A percentile compares a stretch with the other conserved stretches of the same genome.
phyloP scores from a whole-genome alignment of 148 eudicot species.

The Persicaria tinctoria region DNA sequence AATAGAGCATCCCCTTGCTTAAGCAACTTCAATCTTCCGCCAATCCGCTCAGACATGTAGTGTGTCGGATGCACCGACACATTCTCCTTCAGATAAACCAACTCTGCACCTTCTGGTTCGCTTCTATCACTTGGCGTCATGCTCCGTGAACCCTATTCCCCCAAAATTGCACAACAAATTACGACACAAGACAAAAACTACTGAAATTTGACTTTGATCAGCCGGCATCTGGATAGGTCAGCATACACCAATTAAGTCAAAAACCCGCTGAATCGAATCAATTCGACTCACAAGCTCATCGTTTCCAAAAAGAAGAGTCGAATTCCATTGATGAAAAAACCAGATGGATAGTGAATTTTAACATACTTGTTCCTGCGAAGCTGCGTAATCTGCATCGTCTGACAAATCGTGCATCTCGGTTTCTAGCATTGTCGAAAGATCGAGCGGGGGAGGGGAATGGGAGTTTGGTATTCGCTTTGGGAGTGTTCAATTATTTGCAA shows the following conservation, averaged over 20 bases:
- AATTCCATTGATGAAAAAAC: not conserved
- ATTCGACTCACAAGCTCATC: not conserved
- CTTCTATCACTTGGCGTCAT: constrained; percentile 42
- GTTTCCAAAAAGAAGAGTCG: not conserved
- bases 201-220: not conserved
- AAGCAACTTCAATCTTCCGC: constrained; percentile 79
- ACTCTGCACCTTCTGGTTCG: constrained; percentile 62
- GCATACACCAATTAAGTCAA: not conserved
- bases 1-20: constrained; percentile 59
- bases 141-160: constrained; percentile 31
- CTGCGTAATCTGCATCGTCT: constrained; percentile 53
- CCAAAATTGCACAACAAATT: not conserved
- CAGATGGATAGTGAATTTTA: not conserved
- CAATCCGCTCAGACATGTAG: constrained; percentile 76
- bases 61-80: constrained; percentile 96
- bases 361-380: constrained; percentile 42
- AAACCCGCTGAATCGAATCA: not conserved
- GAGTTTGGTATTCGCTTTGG: not conserved
- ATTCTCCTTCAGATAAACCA: constrained; percentile 70
- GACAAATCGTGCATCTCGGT: constrained; percentile 37
- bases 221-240: constrained; percentile 6
- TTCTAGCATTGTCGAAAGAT: constrained; percentile 31
- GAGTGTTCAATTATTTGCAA: not conserved
- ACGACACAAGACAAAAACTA: not conserved
- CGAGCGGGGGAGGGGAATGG: not conserved